Evolutionary conservation across 2,329 filamentous ascomycete species (phyloP).

Genomic region (Zymoseptoria tritici): DNA sequence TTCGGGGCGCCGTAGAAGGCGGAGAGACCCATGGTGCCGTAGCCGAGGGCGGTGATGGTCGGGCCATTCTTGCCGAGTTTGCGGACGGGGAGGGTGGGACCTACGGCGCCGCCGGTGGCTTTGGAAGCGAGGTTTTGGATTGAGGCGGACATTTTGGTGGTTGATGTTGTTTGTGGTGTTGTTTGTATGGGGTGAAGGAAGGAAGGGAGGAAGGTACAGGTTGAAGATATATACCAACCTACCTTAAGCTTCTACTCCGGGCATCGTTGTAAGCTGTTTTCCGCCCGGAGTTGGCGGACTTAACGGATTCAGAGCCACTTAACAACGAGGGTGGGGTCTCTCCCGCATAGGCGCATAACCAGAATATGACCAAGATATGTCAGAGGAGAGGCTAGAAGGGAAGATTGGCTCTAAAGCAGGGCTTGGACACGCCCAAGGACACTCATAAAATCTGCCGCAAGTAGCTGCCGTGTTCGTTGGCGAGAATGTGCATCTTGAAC

Average conservation of each 20-base stretch:
- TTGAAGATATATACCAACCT: background rate
- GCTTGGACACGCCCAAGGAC: too few species aligned
- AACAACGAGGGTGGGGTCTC: background rate
- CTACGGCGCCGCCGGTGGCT: constrained; percentile 19
- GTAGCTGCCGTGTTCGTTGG: too few species aligned
- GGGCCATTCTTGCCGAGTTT: constrained; percentile 48
- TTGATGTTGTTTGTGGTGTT: background rate
- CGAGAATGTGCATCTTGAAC: too few species aligned
- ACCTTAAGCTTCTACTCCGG: background rate
- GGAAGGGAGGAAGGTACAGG: background rate
- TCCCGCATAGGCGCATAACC: too few species aligned
- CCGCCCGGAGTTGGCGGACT: background rate
- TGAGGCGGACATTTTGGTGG: background rate
- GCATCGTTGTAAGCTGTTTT: background rate
- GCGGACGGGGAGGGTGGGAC: constrained; percentile 34
- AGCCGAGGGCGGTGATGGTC: constrained; percentile 44
- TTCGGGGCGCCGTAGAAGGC: constrained; percentile 42
- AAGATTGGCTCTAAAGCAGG: too few species aligned
- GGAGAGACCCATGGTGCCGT: constrained; percentile 48
- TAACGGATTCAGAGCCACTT: background rate
- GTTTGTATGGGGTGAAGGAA: background rate
- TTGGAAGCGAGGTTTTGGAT: constrained; percentile 17
- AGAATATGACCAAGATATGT: too few species aligned
- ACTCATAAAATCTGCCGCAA: too few species aligned
- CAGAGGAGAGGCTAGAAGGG: too few species aligned